Base-by-base conservation (phyloP, 108 stramenopile genomes). In the Nitzschia sp. region DNA sequence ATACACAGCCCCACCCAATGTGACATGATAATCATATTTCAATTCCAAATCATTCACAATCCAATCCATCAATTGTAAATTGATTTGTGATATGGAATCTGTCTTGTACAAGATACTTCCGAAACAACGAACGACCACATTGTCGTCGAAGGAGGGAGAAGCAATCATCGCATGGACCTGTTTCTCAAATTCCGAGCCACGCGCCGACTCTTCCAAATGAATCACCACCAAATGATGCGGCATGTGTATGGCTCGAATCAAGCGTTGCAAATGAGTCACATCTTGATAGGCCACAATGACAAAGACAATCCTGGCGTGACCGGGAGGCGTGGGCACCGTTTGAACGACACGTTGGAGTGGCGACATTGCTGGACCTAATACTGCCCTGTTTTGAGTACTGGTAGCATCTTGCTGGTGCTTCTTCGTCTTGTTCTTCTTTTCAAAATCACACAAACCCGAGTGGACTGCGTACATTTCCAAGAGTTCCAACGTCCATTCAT, bases 21-120 rank as follows among this genome's bases (percentile, higher is more conserved):
- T 54, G 8, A 76, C 35, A 21, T 45, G 35, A 59, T 73, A 82
- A 57, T 82, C 81, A 47, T 63, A 82, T 1, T 36, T 26, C 13
- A 76, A n/a, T 35, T 66, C 29, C 5, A 68, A 33, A 19, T 68
- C 73, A 0, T 26, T 28, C 6, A 52, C 53, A 6, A 69, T 15
- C 81, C 81, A 82, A 19, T 68, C 16, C 69, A 77, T 69, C 26
- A 82, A 56, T 55, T 68, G 63, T 23, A 58, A 53, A 67, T 76
- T 72, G 21, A 82, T 47, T 1, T 26, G 34, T 9, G 69, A 68
- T 13, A 82, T 63, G 22, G 81, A 76, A 67, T 82, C 81, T 27
- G 76, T 77, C 23, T 41, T 21, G 68, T 82, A 77, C 3, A 71
- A 53, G 56, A 82, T 68, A 4, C 64, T 74, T 2, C 81, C 81